Base-by-base conservation (phyloP, 345 rosid species). In the Arabis hirsuta region DNA sequence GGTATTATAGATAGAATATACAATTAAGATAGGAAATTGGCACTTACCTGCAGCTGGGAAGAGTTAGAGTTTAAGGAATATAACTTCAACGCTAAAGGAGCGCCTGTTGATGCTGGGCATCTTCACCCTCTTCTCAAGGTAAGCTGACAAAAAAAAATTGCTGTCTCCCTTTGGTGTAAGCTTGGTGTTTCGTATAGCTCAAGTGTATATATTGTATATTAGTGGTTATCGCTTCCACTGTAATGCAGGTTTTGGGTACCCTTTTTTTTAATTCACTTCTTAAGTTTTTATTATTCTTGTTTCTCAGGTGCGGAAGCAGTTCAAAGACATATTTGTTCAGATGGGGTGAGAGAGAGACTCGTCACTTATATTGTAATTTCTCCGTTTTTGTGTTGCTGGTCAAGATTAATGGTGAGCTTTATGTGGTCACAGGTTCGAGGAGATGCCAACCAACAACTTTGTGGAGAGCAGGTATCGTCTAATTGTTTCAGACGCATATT, bases 371-470 rank as follows among this genome's bases (percentile, higher is more conserved):
- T 31, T 29, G 43, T 27, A 12, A 53, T 56, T 50, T 66, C 20
- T 52, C 38, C 41, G 11, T 8, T 48, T 54, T 65, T 47, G 22
- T 36, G 54, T 4, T 63, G 26, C 19, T 38, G 39, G 67, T n/a
- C 11, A 57, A 48, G 13, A 36, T 13, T 48, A 26, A 36, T 44
- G 56, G 32, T 46, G 11, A 52, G 74, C 55, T 50, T 16, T 69
- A 14, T 66, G 31, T 71, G 79, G n/a, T 31, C 83, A 76, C 88
- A 92, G 95, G 41, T 92, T 92, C 43, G 98, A 90, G 78, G 98
- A 92, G 86, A 92, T 92, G 98, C 91, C 98, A 9, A 90, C 98
- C 57, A 92, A 92, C 82, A 90, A 85, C 75, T 92, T 62, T 68
- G 96, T 90, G 59, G 98, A 92, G 80, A 90, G 96, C 96, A 90